Evolutionary conservation across 805 yeast genomes (phyloP).

Genomic region (Candida sanyiensis): DNA sequence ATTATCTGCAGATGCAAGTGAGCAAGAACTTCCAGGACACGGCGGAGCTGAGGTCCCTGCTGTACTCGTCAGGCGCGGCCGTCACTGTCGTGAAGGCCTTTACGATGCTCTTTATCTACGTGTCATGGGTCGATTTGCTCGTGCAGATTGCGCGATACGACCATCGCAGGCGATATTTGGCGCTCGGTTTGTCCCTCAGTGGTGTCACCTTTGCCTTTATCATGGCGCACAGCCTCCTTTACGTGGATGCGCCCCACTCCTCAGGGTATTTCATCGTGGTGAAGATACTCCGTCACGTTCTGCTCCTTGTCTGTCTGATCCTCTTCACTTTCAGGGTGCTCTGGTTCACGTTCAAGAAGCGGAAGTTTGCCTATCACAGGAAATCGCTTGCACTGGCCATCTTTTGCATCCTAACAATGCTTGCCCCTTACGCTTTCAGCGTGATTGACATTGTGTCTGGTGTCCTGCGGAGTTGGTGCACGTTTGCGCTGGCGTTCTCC

Average conservation of each 20-base stretch:
- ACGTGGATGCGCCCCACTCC: slow-evolving; percentile 5
- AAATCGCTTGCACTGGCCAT: slow-evolving; percentile 44
- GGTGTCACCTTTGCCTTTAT: slow-evolving; percentile 25
- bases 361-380: slow-evolving; percentile 40
- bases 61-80: slow-evolving; percentile 34
- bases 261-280: slow-evolving; percentile 11
- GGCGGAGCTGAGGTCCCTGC: slow-evolving; percentile 30
- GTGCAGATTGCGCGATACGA: slow-evolving; percentile 32
- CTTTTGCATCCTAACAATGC: slow-evolving; percentile 36
- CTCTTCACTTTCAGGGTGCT: slow-evolving; percentile 31
- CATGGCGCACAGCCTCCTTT: slow-evolving; percentile 19
- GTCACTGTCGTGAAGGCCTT: slow-evolving; percentile 38
- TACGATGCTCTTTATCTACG: slow-evolving; percentile 38
- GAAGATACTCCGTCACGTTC: slow-evolving; percentile 26
- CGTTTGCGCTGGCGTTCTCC: slow-evolving; percentile 39
- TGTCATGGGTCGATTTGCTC: slow-evolving; percentile 52
- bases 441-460: slow-evolving; percentile 32
- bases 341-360: slow-evolving; percentile 33
- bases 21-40: slow-evolving; percentile 48
- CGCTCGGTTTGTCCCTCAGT: slow-evolving; percentile 29
- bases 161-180: slow-evolving; percentile 27
- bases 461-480: slow-evolving; percentile 46
- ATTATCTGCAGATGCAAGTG: slow-evolving; percentile 46
- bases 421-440: slow-evolving; percentile 33
- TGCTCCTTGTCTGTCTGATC: slow-evolving; percentile 28